These are phyloP conservation scores for Geranium brycei DNA, from an alignment of 345 rosid genomes.

Conservation along the genomic window DNA sequence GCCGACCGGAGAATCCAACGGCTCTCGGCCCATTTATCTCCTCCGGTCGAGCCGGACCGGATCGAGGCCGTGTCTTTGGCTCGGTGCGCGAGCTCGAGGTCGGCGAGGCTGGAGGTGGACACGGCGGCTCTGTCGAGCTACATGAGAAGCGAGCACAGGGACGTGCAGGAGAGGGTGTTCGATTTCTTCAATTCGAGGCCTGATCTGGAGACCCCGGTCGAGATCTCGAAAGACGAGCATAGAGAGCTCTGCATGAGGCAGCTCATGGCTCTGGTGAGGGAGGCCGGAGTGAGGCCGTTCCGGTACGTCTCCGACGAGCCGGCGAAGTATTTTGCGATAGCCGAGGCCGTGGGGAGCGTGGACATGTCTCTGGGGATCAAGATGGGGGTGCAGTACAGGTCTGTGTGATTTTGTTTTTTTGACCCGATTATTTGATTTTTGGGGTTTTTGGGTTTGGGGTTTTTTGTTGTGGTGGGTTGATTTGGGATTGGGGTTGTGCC, in stretches of 20 bases:
- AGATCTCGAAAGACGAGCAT: conserved; percentile 65
- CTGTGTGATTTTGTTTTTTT: too few species aligned
- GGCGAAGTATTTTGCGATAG: conserved; percentile 57
- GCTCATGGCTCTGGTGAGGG: conserved; percentile 54
- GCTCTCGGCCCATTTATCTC: conserved; percentile 42
- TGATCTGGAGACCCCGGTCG: conserved; percentile 78
- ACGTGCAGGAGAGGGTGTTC: conserved; percentile 59
- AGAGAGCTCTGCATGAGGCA: conserved; percentile 88
- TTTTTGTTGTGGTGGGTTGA: not conserved
- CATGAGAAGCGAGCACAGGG: conserved; percentile 71
- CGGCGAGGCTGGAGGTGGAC: conserved; percentile 39
- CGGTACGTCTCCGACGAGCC: conserved; percentile 67
- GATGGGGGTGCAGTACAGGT: conserved; percentile 96
- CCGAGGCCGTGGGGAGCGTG: conserved; percentile 75
- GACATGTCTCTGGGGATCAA: conserved; percentile 93
- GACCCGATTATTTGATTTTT: too few species aligned
- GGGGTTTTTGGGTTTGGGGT: not conserved
- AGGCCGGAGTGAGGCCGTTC: conserved; percentile 69
- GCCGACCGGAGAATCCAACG: conserved; percentile 42
- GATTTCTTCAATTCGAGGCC: conserved; percentile 57
- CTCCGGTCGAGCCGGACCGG: conserved; percentile 6
- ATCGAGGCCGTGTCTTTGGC: conserved; percentile 18
- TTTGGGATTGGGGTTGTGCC: too few species aligned
- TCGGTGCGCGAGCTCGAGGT: conserved; percentile 19
- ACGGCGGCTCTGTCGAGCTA: conserved; percentile 26